These are phyloP conservation scores for Ascochyta lentis DNA, from an alignment of 2,329 filamentous ascomycete species.

Conservation along the genomic window DNA sequence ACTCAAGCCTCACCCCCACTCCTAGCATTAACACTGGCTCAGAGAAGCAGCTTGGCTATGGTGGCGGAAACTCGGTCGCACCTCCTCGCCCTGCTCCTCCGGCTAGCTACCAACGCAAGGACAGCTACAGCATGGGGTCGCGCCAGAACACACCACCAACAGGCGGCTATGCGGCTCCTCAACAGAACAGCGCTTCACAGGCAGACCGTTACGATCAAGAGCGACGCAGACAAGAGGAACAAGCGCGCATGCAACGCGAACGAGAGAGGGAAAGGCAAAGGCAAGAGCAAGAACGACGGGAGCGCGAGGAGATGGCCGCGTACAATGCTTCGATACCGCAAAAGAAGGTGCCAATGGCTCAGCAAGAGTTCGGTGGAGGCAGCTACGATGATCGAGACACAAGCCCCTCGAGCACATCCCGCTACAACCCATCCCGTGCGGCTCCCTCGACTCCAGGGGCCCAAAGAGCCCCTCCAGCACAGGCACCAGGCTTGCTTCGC, in stretches of 20 bases:
- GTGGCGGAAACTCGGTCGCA: constrained; percentile 54
- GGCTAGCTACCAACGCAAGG: constrained; percentile 51
- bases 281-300: constrained; percentile 53
- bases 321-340: constrained; percentile 92
- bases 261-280: constrained; percentile 49
- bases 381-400: constrained; percentile 55
- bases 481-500: constrained; percentile 58
- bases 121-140: constrained; percentile 50
- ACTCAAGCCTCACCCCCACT: constrained; percentile 71
- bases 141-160: constrained; percentile 43
- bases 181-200: constrained; percentile 43
- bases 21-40: constrained; percentile 59
- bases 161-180: constrained; percentile 37
- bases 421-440: constrained; percentile 85
- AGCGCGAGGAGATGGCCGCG: constrained; percentile 76
- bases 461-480: constrained; percentile 55
- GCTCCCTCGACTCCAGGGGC: constrained; percentile 76
- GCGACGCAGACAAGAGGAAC: constrained; percentile 50
- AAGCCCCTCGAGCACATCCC: constrained; percentile 58
- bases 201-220: constrained; percentile 41
- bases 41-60: constrained; percentile 59
- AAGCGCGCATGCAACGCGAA: constrained; percentile 43
- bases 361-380: constrained; percentile 84
- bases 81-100: constrained; percentile 57
- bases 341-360: constrained; percentile 77